Base-by-base conservation (phyloP, 1,284 basidiomycete species). In the Athelia psychrophila region DNA sequence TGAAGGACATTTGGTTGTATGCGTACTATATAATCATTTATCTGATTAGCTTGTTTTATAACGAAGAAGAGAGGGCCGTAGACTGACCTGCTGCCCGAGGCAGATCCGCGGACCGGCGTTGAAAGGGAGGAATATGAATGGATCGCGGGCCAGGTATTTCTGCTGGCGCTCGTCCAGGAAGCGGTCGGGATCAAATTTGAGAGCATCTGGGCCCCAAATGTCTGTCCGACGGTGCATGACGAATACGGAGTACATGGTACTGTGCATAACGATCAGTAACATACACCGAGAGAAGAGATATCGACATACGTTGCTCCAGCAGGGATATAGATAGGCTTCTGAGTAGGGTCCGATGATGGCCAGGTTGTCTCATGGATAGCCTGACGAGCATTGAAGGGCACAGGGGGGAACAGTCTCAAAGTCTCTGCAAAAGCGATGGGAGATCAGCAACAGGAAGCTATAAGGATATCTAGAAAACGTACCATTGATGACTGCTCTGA, bases 371-470 rank as follows among this genome's bases (percentile, higher is more conserved):
- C 60, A 20, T 60, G 58, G 16, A 60, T 57, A 61, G 47, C 15
- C 15, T 30, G 49, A 19, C 79, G 68, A 20, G 73, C 44, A 54
- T 81, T 78, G 51, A 78, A 76, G 0, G 81, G 80, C 73, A 84
- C 82, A 9, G 80, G 69, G 4, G 85, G 84, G 62, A 80, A 84
- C 18, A 87, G 64, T n/a, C 83, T 71, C 49, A 85, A 64, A 0
- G 79, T 80, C 64, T 86, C 83, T 80, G 55, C 20, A 47, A 16
- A 25, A n/a, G n/a, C n/a, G n/a, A n/a, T n/a, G n/a, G 42, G 2
- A 49, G 47, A 19, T 42, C 5, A 45, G 40, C 30, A 30, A 49
- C 23, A 53, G 35, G 20, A 15, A 10, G 12, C 12, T 16, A 20
- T 44, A 8, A 15, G 3, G 20, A n/a, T n/a, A n/a, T n/a, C 24